phyloP scores from a whole-genome alignment of 1,284 basidiomycete species.

The Xanthoconium separans region DNA sequence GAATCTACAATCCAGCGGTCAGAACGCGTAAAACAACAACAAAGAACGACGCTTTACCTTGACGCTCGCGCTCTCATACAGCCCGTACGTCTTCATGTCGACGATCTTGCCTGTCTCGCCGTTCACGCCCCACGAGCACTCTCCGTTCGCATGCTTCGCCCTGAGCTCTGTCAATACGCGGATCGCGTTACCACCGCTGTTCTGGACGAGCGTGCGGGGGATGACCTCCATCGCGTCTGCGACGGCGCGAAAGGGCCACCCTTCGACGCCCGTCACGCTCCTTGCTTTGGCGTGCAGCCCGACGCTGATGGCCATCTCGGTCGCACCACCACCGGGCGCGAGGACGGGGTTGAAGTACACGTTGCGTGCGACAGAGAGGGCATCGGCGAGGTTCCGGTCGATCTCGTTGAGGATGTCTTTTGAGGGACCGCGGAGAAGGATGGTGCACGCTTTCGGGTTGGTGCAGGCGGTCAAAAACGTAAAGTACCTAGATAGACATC shows the following conservation, averaged over 20 bases:
- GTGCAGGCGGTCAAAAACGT: constrained; percentile 93
- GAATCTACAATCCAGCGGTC: too few species aligned
- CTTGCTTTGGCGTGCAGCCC: constrained; percentile 85
- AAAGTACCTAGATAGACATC: constrained; percentile 71
- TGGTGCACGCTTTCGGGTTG: constrained; percentile 97
- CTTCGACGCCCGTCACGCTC: constrained; percentile 80
- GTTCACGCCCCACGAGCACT: neutral
- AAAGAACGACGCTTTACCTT: too few species aligned
- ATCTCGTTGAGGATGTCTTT: constrained; percentile 99
- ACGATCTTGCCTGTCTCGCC: neutral
- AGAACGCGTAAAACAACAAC: too few species aligned
- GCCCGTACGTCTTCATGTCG: neutral
- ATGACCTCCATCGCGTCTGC: too few species aligned
- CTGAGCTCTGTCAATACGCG: too few species aligned
- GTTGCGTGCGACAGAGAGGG: constrained; percentile 96
- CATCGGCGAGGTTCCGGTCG: constrained; percentile 96
- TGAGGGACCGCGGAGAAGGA: constrained; percentile 95
- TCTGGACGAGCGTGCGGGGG: too few species aligned
- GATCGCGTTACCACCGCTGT: too few species aligned
- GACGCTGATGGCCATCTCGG: constrained; percentile 96
- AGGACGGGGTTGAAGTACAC: constrained; percentile 94
- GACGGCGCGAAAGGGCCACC: constrained; percentile 72
- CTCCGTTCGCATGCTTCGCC: too few species aligned
- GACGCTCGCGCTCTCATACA: too few species aligned
- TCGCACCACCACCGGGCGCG: constrained; percentile 93